These are phyloP conservation scores for Penicillium parvum DNA, from an alignment of 495 filamentous ascomycete genomes.

Conservation along the genomic window DNA sequence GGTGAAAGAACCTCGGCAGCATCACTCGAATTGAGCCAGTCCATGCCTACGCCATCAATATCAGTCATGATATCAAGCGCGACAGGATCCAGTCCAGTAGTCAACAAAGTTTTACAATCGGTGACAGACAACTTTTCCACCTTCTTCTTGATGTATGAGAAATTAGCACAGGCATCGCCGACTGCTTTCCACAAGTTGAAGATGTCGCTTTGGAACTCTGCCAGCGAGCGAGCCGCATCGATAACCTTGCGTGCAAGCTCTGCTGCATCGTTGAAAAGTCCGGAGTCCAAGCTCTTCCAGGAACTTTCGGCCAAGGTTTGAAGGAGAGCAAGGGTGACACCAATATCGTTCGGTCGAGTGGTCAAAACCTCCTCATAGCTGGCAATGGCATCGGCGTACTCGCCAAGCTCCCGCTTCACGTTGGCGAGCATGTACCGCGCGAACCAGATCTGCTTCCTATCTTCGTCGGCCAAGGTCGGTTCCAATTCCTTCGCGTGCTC, in stretches of 20 bases:
- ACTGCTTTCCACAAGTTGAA: conserved; percentile 96
- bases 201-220: conserved; percentile 52
- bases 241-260: conserved; percentile 61
- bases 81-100: conserved; percentile 43
- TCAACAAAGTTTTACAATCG: conserved; percentile 52
- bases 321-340: conserved; percentile 78
- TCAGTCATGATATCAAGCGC: conserved; percentile 62
- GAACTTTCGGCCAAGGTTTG: conserved; percentile 83
- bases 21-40: conserved; percentile 42
- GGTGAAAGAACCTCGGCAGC: conserved; percentile 38
- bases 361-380: conserved; percentile 69
- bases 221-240: conserved; percentile 47
- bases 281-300: conserved; percentile 69
- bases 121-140: conserved; percentile 53
- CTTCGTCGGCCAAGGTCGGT: conserved; percentile 28
- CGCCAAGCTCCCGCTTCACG: conserved; percentile 82
- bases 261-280: conserved; percentile 75
- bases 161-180: conserved; percentile 83
- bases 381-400: conserved; percentile 75
- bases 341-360: conserved; percentile 66
- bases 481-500: conserved; percentile 71
- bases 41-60: conserved; percentile 62
- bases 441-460: conserved; percentile 76
- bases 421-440: conserved; percentile 97
- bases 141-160: conserved; percentile 68